These are phyloP conservation scores for Ustilago nuda DNA, from an alignment of 1,284 basidiomycete species.

Conservation along the genomic window DNA sequence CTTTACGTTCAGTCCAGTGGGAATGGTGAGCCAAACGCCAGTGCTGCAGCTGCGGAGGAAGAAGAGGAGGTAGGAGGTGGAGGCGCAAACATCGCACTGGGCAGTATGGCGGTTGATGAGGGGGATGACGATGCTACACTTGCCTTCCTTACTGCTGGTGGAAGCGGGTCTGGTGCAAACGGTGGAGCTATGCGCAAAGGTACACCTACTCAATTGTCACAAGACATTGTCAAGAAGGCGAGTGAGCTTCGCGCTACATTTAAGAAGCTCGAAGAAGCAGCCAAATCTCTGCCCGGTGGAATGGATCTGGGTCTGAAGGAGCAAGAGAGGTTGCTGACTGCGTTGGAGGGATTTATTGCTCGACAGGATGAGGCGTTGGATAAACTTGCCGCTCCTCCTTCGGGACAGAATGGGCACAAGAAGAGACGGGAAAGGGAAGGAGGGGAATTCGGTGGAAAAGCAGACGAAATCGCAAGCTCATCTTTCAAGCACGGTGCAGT, in stretches of 20 bases:
- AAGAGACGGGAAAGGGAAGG: conserved; percentile 5
- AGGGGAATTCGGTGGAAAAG: not conserved
- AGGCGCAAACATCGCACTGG: conserved; percentile 32
- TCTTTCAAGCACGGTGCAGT: conserved; percentile 29
- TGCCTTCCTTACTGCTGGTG: conserved; percentile 31
- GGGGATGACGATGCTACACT: conserved; percentile 41
- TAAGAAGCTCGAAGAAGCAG: conserved; percentile 23
- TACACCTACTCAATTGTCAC: conserved; percentile 22
- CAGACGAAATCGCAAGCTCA: not conserved
- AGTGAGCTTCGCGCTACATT: conserved; percentile 21
- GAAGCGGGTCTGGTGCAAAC: not conserved
- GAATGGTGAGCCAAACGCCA: not conserved
- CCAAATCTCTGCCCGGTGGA: conserved; percentile 23
- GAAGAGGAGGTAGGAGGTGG: conserved; percentile 6
- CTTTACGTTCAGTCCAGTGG: conserved; percentile 16
- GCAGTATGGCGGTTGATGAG: conserved; percentile 41
- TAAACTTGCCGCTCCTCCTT: not conserved
- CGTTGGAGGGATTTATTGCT: conserved; percentile 18
- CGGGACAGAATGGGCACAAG: not conserved
- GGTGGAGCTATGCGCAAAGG: conserved; percentile 7
- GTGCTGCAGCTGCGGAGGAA: not conserved
- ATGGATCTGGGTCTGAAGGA: conserved; percentile 26
- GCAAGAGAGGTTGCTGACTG: conserved; percentile 15
- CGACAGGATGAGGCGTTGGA: conserved; percentile 9
- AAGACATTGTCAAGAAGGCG: conserved; percentile 31